Conservation (phyloP, 495 filamentous ascomycete species). For the Xylaria telfairii region DNA sequence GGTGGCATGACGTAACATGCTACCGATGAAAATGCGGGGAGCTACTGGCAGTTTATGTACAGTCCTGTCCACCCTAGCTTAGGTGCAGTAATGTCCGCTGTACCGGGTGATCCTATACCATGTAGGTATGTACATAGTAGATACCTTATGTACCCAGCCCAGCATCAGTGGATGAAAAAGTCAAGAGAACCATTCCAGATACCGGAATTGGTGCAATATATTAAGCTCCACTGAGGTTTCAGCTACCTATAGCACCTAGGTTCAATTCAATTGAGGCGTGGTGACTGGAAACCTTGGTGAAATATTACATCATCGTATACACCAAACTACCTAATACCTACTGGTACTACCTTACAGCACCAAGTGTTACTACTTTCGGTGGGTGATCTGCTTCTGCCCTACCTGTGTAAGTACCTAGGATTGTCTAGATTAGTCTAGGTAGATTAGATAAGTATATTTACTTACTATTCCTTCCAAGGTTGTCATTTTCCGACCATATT, state of each 20-base stretch:
- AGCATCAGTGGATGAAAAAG: background rate
- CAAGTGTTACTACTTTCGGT: too few relatives aligned
- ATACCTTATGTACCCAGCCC: too few relatives aligned
- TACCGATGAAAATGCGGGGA: constrained; percentile 25
- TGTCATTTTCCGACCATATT: too few relatives aligned
- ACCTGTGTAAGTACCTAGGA: too few relatives aligned
- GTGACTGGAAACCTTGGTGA: background rate
- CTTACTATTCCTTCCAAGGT: too few relatives aligned
- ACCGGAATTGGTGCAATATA: background rate
- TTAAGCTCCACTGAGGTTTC: background rate
- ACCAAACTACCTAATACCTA: too few relatives aligned
- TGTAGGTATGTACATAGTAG: too few relatives aligned
- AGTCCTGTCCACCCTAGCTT: background rate
- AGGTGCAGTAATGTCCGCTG: background rate
- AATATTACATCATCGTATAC: constrained; percentile 2
- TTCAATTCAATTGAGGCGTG: background rate
- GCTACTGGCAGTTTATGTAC: background rate
- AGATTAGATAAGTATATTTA: too few relatives aligned
- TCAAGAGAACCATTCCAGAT: background rate
- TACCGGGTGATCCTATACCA: too few relatives aligned
- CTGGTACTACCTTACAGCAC: too few relatives aligned
- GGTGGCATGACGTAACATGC: constrained; percentile 29
- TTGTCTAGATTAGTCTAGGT: too few relatives aligned
- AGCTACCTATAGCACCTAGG: background rate
- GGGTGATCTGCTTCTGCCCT: too few relatives aligned